phyloP scores from a whole-genome alignment of 768 basidiomycete genomes.

The Auricularia cornea region DNA sequence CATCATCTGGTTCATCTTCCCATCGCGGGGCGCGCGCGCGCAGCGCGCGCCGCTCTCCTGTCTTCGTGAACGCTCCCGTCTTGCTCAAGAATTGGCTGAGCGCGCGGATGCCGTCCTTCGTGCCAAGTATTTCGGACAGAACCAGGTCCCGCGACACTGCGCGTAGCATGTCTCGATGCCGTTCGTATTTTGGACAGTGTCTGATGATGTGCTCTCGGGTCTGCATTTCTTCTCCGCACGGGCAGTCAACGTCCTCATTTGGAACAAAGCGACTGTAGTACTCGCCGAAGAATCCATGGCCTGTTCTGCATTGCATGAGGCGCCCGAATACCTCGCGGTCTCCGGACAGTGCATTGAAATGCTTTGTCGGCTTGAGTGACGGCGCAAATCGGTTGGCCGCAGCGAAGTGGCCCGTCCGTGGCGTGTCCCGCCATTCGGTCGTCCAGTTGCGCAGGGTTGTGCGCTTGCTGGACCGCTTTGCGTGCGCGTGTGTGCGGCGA shows the following conservation, averaged over 20 bases:
- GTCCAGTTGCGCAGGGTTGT: neutral
- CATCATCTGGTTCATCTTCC: too few species aligned
- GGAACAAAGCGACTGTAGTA: too few species aligned
- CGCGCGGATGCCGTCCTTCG: constrained; percentile 10
- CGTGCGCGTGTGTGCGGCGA: neutral
- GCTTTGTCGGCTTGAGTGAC: too few species aligned
- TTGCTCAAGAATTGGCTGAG: constrained; percentile 9
- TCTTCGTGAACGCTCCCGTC: constrained; percentile 15
- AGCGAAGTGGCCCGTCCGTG: too few species aligned
- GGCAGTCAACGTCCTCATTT: too few species aligned
- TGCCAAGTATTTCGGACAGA: constrained; percentile 10
- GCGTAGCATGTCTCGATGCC: constrained; percentile 7
- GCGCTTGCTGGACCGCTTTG: neutral
- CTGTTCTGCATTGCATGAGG: too few species aligned
- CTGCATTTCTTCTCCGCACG: too few species aligned
- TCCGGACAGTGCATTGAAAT: too few species aligned
- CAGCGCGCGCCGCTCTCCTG: constrained; percentile 3
- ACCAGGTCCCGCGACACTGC: neutral
- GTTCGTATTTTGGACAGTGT: constrained; percentile 7
- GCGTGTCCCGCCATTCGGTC: too few species aligned
- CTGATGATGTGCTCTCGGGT: constrained; percentile 9
- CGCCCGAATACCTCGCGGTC: too few species aligned
- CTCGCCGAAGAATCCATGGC: too few species aligned
- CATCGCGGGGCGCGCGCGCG: neutral
- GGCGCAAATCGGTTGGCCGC: too few species aligned